Evolutionary conservation across 768 basidiomycete species (phyloP).

Genomic region (Pleurotus pulmonarius): DNA sequence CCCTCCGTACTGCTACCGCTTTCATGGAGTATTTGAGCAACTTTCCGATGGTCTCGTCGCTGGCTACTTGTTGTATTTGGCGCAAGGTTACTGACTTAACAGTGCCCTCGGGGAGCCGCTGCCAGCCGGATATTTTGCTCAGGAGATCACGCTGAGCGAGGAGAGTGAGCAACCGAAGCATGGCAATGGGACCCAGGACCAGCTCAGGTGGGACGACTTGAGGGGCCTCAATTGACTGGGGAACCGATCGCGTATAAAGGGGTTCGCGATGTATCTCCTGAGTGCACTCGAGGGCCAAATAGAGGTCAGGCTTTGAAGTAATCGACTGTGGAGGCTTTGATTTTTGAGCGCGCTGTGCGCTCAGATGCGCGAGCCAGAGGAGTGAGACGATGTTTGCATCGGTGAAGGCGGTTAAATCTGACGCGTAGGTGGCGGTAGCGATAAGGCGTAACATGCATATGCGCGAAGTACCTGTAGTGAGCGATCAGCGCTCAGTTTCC

Average conservation of each 20-base stretch:
- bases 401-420: slow-evolving; percentile 14
- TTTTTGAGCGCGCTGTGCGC: slow-evolving; percentile 10
- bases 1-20: slow-evolving; percentile 15
- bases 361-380: slow-evolving; percentile 19
- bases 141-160: slow-evolving; percentile 24
- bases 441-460: slow-evolving; percentile 23
- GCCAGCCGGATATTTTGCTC: slow-evolving; percentile 13
- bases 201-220: slow-evolving; percentile 18
- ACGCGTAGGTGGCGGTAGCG: slow-evolving; percentile 17
- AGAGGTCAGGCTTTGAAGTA: slow-evolving; percentile 1
- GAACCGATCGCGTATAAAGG: slow-evolving; percentile 12
- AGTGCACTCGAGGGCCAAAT: slow-evolving; percentile 12
- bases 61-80: slow-evolving; percentile 23
- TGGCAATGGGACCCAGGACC: slow-evolving; percentile 21
- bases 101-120: slow-evolving; percentile 19
- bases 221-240: slow-evolving; percentile 14
- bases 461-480: slow-evolving; percentile 18
- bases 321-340: slow-evolving; percentile 9
- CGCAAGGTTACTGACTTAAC: slow-evolving; percentile 13
- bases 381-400: slow-evolving; percentile 22
- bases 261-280: slow-evolving; percentile 18
- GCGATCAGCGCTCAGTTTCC: no score
- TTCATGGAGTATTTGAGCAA: slow-evolving; percentile 18
- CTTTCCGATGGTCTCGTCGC: slow-evolving; percentile 17
- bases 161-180: slow-evolving; percentile 22